Percentiles rank a stretch among this genome's conserved stretches.
Conservation (phyloP, 2,329 filamentous ascomycete species). For the Simplicillium aogashimaense region DNA sequence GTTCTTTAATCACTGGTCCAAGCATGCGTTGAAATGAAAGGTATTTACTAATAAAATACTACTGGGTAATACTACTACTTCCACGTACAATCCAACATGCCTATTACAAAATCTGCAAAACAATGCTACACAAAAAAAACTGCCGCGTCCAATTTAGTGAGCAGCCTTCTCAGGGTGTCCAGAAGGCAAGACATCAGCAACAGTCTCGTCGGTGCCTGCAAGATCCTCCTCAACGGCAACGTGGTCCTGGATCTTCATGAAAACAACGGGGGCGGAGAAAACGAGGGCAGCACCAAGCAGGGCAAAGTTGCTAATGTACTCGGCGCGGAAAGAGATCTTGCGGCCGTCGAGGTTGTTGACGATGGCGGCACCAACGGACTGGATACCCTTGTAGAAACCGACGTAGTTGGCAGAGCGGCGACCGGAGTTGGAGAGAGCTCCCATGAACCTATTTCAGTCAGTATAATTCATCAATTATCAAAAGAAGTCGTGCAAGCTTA, state of each 20-base stretch:
- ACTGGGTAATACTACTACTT: no score
- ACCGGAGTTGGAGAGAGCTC: conserved; percentile 82
- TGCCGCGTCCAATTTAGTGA: no score
- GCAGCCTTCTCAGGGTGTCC: no score
- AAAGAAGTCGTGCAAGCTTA: no score
- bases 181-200: conserved; percentile 49
- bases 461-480: no score
- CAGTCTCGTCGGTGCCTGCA: conserved; percentile 74
- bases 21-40: no score
- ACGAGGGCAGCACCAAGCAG: conserved; percentile 63
- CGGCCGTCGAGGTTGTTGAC: conserved; percentile 60
- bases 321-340: conserved; percentile 54
- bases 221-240: conserved; percentile 74
- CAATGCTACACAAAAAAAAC: no score
- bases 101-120: no score
- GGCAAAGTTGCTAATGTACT: conserved; percentile 66
- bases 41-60: no score
- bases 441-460: conserved; percentile 59
- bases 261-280: conserved; percentile 69
- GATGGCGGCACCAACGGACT: conserved; percentile 75
- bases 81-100: no score
- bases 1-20: no score
- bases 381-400: conserved; percentile 77
- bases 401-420: conserved; percentile 88
- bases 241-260: conserved; percentile 71